Evolutionary conservation across 2,329 filamentous ascomycete species (phyloP), one percentile per base, ranked within the genome.

Genomic region (Alternaria sp.): DNA sequence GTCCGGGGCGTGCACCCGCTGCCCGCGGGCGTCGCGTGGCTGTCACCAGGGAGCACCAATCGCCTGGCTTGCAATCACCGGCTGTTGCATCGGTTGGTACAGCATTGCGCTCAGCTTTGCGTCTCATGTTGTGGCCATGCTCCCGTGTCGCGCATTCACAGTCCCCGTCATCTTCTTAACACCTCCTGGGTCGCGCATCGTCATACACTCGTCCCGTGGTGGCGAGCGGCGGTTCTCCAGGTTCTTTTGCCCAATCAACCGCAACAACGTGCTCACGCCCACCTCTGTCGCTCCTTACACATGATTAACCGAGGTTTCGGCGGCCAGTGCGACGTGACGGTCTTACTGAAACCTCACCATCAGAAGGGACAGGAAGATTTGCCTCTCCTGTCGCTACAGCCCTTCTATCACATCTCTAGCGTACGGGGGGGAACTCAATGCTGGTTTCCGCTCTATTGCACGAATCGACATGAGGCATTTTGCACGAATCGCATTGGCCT

Each of bases 11-110:
- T 59, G 61, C 51, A 57, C 50, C 67, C 67, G 70, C 66, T 65
- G 56, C 64, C 52, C 68, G 67, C 68, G 72, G 72, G 72, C 72
- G 71, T 76, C 72, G 73, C 72, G 63, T 54, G 63, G 60, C 60
- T 56, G 63, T 59, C 28, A 52, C 55, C 39, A 13, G 41, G 52
- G 44, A 55, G 45, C 63, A 55, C 63, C 68, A 70, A 66, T 66
- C 62, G 58, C 58, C 54, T 59, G 51, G 55, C 58, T 62, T 68
- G 63, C 68, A 63, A 39, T 62, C 63, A 68, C 62, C 61, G 62
- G 70, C 61, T 71, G 62, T 66, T 67, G 61, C 54, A 50, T 66
- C 66, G 66, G 60, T 50, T 67, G 60, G 56, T 59, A 50, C 44
- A 46, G 52, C 44, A 42, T 53, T 54, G 51, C 54, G 42, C 51